Percentiles rank a stretch among this genome's conserved stretches.
These are phyloP conservation scores for Abelmoschus esculentus DNA, from an alignment of 345 rosid genomes.

Conservation along the genomic window DNA sequence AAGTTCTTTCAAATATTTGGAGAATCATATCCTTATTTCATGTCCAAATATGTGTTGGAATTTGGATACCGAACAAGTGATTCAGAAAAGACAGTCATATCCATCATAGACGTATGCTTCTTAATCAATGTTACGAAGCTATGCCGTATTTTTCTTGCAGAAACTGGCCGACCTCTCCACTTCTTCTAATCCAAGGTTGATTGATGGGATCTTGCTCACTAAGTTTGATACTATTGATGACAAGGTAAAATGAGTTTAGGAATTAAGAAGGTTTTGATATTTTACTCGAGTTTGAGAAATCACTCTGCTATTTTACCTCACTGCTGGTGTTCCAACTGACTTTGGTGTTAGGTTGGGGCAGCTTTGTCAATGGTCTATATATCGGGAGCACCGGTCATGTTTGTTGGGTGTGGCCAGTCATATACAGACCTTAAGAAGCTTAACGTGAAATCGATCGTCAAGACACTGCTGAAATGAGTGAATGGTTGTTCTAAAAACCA, in stretches of 20 bases:
- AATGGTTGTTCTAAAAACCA: slow-evolving; percentile 22
- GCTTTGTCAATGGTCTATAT: slow-evolving; percentile 95
- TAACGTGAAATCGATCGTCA: slow-evolving; percentile 76
- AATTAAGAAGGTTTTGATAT: background rate
- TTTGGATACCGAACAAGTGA: background rate
- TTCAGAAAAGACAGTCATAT: background rate
- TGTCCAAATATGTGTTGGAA: background rate
- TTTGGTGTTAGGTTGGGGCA: slow-evolving; percentile 75
- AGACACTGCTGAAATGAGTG: slow-evolving; percentile 84
- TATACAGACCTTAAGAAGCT: slow-evolving; percentile 93
- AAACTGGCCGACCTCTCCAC: slow-evolving; percentile 84
- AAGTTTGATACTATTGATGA: slow-evolving; percentile 96
- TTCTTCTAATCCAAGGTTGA: slow-evolving; percentile 60
- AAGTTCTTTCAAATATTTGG: background rate
- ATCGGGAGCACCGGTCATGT: slow-evolving; percentile 96
- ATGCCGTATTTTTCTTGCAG: slow-evolving; percentile 27
- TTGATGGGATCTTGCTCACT: slow-evolving; percentile 94
- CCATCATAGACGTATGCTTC: background rate
- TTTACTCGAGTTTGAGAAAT: background rate
- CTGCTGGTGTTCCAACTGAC: background rate
- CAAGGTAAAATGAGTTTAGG: slow-evolving; percentile 40
- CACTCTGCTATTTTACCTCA: background rate
- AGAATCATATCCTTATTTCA: background rate
- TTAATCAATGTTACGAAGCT: slow-evolving; percentile 6
- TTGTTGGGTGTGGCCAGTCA: slow-evolving; percentile 97